Conservation (phyloP, 202 grass and related monocot genomes). For the Setaria viridis region DNA sequence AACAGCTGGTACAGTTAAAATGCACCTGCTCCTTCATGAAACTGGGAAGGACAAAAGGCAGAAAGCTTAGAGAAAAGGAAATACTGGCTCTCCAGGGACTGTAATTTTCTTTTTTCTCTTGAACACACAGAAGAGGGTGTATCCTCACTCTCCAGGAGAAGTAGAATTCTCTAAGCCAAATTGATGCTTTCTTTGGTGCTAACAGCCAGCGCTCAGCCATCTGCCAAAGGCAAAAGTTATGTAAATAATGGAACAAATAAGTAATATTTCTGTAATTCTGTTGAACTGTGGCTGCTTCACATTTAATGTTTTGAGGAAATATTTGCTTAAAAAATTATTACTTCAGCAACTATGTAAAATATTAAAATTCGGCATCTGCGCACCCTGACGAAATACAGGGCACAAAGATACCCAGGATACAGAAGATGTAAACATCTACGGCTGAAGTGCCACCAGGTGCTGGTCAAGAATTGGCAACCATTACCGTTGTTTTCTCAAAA, state of each 20-base stretch:
- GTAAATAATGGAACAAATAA: slow-evolving; percentile 74
- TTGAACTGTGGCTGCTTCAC: slow-evolving; percentile 54
- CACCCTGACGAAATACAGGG: not conserved
- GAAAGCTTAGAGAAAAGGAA: slow-evolving; percentile 52
- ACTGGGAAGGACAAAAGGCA: slow-evolving; percentile 48
- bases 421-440: not conserved
- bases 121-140: not conserved
- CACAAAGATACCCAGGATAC: not conserved
- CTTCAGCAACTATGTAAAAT: slow-evolving; percentile 69
- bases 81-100: slow-evolving; percentile 65
- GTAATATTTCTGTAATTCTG: slow-evolving; percentile 39
- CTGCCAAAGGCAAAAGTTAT: slow-evolving; percentile 82
- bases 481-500: not conserved
- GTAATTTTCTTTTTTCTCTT: slow-evolving; percentile 57
- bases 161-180: slow-evolving; percentile 72
- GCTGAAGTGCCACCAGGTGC: not conserved
- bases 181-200: slow-evolving; percentile 78
- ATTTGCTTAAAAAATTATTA: slow-evolving; percentile 83
- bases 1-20: not conserved
- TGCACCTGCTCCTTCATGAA: slow-evolving; percentile 60
- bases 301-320: slow-evolving; percentile 79
- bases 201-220: slow-evolving; percentile 69
- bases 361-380: not conserved
- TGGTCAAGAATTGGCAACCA: not conserved
- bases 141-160: slow-evolving; percentile 63